Percentiles rank a stretch among this genome's conserved stretches.
These are phyloP conservation scores for Lojkania enalia DNA, from an alignment of 2,329 filamentous ascomycete species.

Conservation along the genomic window DNA sequence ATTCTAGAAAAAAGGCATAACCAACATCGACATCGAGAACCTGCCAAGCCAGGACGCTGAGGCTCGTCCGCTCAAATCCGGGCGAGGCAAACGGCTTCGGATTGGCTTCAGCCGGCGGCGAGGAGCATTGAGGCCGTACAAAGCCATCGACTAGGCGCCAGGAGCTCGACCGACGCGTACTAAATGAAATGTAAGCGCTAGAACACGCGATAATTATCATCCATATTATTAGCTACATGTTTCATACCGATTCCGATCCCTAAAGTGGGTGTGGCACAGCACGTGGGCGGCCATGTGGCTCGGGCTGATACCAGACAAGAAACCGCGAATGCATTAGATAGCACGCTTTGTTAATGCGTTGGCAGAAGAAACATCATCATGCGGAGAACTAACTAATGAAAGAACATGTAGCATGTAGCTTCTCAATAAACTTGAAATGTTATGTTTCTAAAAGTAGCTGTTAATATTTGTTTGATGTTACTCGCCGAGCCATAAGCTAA, in stretches of 20 bases:
- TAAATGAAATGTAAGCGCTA: constrained; percentile 1
- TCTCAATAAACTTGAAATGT: no score
- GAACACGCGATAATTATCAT: neutral
- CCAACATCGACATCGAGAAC: neutral
- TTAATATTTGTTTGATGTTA: no score
- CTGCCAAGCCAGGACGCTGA: constrained; percentile 1
- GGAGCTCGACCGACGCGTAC: neutral
- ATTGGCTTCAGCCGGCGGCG: neutral
- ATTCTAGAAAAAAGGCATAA: neutral
- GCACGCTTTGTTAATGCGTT: no score
- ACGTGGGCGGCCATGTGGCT: constrained; percentile 2
- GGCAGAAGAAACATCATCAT: no score
- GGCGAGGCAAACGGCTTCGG: neutral
- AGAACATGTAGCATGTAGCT: no score
- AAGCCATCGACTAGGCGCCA: constrained; percentile 2
- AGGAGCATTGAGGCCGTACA: no score
- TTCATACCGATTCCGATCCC: neutral
- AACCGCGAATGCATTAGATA: no score
- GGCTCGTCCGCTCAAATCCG: neutral
- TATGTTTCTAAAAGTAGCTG: no score
- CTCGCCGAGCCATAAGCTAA: no score
- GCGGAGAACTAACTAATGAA: no score
- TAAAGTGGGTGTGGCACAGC: constrained; percentile 7
- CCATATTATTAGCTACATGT: constrained; percentile 5
- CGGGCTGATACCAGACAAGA: no score